Conservation (phyloP, 176 grass and related monocot species). For the Carex littledalei region DNA sequence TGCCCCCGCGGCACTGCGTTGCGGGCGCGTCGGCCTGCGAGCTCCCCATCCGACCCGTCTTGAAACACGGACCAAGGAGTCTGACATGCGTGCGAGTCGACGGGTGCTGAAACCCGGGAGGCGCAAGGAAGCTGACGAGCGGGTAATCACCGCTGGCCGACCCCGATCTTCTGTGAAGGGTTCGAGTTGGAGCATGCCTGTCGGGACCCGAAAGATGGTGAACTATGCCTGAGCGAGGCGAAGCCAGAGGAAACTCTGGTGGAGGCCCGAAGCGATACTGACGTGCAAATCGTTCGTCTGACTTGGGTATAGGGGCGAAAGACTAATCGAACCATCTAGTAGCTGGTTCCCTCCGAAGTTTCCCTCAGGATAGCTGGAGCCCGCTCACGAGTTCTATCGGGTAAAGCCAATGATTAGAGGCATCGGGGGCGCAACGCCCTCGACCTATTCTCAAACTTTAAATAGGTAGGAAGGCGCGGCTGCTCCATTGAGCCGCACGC, state of each 20-base stretch:
- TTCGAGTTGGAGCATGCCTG: conserved; percentile 72
- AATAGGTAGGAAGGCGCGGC: conserved; percentile 52
- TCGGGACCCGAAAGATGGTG: conserved; percentile 86
- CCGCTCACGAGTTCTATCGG: conserved; percentile 47
- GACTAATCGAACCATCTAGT: conserved; percentile 94
- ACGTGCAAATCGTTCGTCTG: conserved; percentile 78
- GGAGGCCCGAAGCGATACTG: conserved; percentile 75
- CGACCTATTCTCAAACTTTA: conserved; percentile 38
- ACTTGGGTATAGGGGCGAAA: conserved; percentile 91
- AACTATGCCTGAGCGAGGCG: conserved; percentile 73
- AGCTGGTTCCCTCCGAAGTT: conserved; percentile 85
- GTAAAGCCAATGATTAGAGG: conserved; percentile 77
- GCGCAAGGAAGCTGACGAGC: conserved; percentile 37
- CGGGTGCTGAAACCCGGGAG: conserved; percentile 36
- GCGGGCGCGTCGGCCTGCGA: too few species aligned
- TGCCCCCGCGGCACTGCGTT: too few species aligned
- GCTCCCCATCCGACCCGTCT: conserved; percentile 69
- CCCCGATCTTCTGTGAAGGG: conserved; percentile 63
- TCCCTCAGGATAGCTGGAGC: conserved; percentile 70
- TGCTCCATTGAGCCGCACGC: neutral
- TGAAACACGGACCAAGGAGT: conserved; percentile 88
- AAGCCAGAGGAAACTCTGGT: conserved; percentile 80
- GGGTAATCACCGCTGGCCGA: conserved; percentile 41
- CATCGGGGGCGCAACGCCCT: conserved; percentile 24
- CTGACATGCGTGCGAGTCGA: conserved; percentile 59